A percentile compares a stretch with the other conserved stretches of the same genome.
phyloP scores from a whole-genome alignment of 2,329 filamentous ascomycete species.

The Didymella segeticola region DNA sequence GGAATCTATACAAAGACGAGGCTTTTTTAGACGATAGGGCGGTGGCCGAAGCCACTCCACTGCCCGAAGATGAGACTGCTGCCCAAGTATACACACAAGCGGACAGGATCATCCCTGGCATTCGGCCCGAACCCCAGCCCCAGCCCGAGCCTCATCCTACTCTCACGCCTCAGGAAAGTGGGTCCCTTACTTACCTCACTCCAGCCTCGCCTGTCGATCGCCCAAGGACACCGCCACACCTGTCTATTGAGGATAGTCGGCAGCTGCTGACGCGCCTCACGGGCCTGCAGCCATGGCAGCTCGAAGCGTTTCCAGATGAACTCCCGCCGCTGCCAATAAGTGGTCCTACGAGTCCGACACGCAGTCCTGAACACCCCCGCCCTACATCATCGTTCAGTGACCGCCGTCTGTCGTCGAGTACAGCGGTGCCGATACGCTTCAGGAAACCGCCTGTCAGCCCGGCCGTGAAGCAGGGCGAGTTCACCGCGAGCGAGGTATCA shows the following conservation, averaged over 20 bases:
- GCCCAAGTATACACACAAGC: slow-evolving; percentile 26
- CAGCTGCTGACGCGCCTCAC: slow-evolving; percentile 43
- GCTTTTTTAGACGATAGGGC: slow-evolving; percentile 72
- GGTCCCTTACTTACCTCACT: slow-evolving; percentile 27
- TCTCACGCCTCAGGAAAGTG: slow-evolving; percentile 35
- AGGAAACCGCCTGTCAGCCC: slow-evolving; percentile 57
- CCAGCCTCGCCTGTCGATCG: slow-evolving; percentile 31
- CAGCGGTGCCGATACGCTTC: slow-evolving; percentile 64
- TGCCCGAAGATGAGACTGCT: slow-evolving; percentile 50
- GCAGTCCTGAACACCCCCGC: slow-evolving; percentile 33
- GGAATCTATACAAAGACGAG: slow-evolving; percentile 49
- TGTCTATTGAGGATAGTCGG: slow-evolving; percentile 43
- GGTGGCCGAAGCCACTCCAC: slow-evolving; percentile 59
- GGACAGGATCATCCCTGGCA: slow-evolving; percentile 40
- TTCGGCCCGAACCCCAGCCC: slow-evolving; percentile 33
- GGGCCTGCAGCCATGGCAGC: slow-evolving; percentile 44
- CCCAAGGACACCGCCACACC: slow-evolving; percentile 39
- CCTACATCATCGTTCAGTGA: slow-evolving; percentile 25
- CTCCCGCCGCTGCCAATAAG: slow-evolving; percentile 42
- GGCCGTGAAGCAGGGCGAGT: slow-evolving; percentile 47
- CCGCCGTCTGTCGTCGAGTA: slow-evolving; percentile 49
- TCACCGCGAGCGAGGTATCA: slow-evolving; percentile 42
- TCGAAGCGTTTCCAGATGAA: slow-evolving; percentile 46
- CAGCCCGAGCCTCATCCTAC: slow-evolving; percentile 14
- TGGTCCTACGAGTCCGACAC: slow-evolving; percentile 39